Conservation (phyloP, 148 eudicot genomes). For the Salicornia ramosissima region DNA sequence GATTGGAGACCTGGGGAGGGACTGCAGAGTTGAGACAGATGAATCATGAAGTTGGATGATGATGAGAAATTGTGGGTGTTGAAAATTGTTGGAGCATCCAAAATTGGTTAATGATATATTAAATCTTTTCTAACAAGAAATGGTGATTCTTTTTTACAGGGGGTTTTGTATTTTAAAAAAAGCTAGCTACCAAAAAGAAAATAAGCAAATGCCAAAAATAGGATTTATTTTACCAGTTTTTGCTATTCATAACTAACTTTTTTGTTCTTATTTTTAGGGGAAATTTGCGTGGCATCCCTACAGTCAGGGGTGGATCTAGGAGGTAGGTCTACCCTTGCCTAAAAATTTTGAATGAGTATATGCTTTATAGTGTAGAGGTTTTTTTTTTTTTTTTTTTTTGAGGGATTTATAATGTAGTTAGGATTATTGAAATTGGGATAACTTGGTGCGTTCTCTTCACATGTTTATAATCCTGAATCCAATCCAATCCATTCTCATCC, state of each 20-base stretch:
- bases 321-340: too few species aligned
- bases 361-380: too few species aligned
- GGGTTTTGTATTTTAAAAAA: conserved; percentile 1
- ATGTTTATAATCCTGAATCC: too few species aligned
- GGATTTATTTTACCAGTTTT: neutral
- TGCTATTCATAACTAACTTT: neutral
- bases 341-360: too few species aligned
- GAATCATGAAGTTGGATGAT: conserved; percentile 17
- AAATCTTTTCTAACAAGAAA: neutral
- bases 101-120: neutral
- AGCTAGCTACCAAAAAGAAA: neutral
- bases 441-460: too few species aligned
- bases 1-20: neutral
- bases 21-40: neutral
- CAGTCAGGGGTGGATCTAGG: too few species aligned
- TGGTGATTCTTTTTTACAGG: neutral
- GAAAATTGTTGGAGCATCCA: conserved; percentile 18
- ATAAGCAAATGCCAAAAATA: conserved; percentile 14
- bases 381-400: too few species aligned
- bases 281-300: too few species aligned
- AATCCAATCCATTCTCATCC: too few species aligned
- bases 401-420: too few species aligned
- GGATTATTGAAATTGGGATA: too few species aligned
- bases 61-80: neutral
- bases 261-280: too few species aligned